Conservation (phyloP, 1,284 basidiomycete genomes). For the Flammula alnicola region DNA sequence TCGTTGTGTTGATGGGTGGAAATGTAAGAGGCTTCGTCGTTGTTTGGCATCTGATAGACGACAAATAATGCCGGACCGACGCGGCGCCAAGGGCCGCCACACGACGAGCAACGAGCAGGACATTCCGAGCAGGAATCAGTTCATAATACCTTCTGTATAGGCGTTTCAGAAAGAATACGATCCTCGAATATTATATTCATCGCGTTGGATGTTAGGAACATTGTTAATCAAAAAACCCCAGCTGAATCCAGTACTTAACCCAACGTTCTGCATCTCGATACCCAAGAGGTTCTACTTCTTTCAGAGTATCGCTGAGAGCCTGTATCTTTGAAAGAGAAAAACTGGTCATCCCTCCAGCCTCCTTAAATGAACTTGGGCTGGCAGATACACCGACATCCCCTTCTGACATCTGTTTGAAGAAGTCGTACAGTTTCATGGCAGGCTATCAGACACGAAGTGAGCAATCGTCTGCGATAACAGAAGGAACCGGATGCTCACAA, state of each 20-base stretch:
- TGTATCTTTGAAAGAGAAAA: slow-evolving; percentile 27
- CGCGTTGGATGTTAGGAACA: no score
- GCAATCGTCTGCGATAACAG: slow-evolving; percentile 19
- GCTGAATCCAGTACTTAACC: slow-evolving; percentile 28
- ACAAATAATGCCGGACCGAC: no score
- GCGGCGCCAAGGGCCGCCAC: no score
- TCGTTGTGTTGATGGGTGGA: no score
- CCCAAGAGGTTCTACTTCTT: slow-evolving; percentile 16
- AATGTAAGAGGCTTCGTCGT: no score
- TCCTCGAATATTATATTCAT: no score
- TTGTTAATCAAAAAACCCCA: background rate
- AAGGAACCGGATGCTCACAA: slow-evolving; percentile 30
- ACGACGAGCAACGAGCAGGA: no score
- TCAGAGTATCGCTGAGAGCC: slow-evolving; percentile 24
- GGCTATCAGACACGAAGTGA: slow-evolving; percentile 26
- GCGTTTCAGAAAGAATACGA: no score
- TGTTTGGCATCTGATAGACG: no score
- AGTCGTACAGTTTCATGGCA: slow-evolving; percentile 36
- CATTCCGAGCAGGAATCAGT: no score
- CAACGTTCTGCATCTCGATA: slow-evolving; percentile 23
- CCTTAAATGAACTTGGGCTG: background rate
- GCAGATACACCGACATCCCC: background rate
- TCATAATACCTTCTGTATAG: no score
- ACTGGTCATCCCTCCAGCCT: slow-evolving; percentile 13
- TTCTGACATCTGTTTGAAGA: slow-evolving; percentile 26